phyloP scores from a whole-genome alignment of 371 early-diverging fungal genomes.

The Haplosporangium sp. region DNA sequence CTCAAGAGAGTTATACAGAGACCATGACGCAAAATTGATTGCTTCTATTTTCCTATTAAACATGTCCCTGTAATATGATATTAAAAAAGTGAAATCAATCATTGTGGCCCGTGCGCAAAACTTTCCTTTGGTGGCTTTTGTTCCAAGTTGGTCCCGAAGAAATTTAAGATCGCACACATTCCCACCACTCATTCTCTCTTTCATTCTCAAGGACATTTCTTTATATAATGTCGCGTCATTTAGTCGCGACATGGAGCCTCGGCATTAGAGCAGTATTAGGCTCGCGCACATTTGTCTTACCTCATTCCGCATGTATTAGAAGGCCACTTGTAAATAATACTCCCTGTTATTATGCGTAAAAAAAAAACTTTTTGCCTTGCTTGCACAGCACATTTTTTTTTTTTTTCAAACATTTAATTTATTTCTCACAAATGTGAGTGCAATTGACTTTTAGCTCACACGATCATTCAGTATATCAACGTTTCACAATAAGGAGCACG shows the following conservation, averaged over 20 bases:
- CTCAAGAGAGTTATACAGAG: no score
- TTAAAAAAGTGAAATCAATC: no score
- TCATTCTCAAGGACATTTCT: no score
- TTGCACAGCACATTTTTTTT: neutral
- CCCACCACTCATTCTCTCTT: neutral
- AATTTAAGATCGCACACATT: neutral
- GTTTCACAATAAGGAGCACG: neutral
- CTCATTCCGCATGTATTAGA: neutral
- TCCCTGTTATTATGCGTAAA: neutral
- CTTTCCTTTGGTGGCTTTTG: no score
- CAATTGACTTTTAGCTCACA: neutral
- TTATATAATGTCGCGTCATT: conserved; percentile 10
- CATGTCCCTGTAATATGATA: no score
- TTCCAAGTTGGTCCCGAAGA: neutral
- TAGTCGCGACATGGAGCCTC: conserved; percentile 7
- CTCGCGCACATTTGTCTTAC: no score
- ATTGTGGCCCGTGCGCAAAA: no score
- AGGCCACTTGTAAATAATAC: neutral
- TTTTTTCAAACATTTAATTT: neutral
- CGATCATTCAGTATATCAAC: conserved; percentile 17
- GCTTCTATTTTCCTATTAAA: no score
- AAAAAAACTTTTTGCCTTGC: neutral
- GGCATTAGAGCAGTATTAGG: neutral
- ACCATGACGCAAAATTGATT: no score
- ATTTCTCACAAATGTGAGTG: no score